Conservation (phyloP, 2,329 filamentous ascomycete genomes). For the Penicillium sp. region DNA sequence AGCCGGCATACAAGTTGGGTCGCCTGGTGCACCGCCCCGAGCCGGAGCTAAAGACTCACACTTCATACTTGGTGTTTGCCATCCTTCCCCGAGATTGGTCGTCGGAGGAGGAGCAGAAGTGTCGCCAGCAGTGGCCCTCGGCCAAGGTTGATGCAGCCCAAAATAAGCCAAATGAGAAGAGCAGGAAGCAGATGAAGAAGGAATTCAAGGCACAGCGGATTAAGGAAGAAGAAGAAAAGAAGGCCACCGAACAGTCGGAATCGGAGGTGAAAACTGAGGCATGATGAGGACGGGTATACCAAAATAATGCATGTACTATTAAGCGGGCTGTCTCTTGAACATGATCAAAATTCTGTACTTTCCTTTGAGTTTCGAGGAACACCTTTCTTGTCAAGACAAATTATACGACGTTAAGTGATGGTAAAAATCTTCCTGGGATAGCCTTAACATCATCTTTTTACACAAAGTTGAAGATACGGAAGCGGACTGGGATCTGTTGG, state of each 20-base stretch:
- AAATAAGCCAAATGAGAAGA: slow-evolving; percentile 29
- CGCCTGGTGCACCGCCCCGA: slow-evolving; percentile 78
- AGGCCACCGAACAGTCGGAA: background rate
- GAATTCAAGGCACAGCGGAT: slow-evolving; percentile 49
- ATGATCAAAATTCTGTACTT: background rate
- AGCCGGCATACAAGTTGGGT: slow-evolving; percentile 70
- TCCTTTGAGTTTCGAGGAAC: background rate
- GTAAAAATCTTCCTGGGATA: background rate
- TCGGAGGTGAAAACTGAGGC: slow-evolving; percentile 3
- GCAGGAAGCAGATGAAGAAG: slow-evolving; percentile 40
- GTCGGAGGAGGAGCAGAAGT: slow-evolving; percentile 73
- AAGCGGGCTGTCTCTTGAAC: slow-evolving; percentile 4
- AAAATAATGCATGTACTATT: slow-evolving; percentile 7
- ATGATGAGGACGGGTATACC: background rate
- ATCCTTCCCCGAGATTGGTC: slow-evolving; percentile 84
- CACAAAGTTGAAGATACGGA: background rate
- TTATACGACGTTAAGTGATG: background rate
- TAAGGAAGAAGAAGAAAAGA: slow-evolving; percentile 13
- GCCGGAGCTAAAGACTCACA: slow-evolving; percentile 89
- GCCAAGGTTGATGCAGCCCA: slow-evolving; percentile 47
- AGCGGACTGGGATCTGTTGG: background rate
- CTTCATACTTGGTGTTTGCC: slow-evolving; percentile 94
- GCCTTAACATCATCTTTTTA: background rate
- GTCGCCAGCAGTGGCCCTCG: slow-evolving; percentile 64
- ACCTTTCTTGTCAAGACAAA: background rate